These are phyloP conservation scores for Kalaharituber pfeilii DNA, from an alignment of 2,329 filamentous ascomycete genomes.

Conservation along the genomic window DNA sequence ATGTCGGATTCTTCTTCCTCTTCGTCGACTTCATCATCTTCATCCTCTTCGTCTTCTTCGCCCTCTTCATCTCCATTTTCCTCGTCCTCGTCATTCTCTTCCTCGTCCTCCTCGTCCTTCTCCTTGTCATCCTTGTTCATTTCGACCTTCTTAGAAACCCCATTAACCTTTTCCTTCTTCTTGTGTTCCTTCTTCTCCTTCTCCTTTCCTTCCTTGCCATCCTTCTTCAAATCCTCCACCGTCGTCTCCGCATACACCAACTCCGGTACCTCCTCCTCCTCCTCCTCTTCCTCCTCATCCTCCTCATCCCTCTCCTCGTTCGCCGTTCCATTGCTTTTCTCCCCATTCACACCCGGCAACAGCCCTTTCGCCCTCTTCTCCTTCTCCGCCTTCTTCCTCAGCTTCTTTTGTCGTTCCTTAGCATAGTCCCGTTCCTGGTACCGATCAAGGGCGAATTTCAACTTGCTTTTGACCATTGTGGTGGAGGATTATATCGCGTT, in stretches of 20 bases:
- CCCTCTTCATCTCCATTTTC: constrained; percentile 26
- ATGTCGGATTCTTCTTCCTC: constrained; percentile 59
- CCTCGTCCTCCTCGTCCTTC: constrained; percentile 24
- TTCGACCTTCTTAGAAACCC: constrained; percentile 13
- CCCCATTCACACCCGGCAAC: constrained; percentile 22
- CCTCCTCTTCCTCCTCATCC: constrained; percentile 25
- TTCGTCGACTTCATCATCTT: constrained; percentile 38
- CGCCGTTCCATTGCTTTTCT: constrained; percentile 27
- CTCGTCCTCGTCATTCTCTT: constrained; percentile 24
- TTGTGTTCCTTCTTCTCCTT: constrained; percentile 21
- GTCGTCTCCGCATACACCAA: constrained; percentile 2
- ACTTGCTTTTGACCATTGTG: constrained; percentile 28
- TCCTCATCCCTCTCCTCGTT: constrained; percentile 23
- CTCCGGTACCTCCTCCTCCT: constrained; percentile 15
- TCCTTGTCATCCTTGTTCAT: constrained; percentile 20
- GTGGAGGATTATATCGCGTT: no score
- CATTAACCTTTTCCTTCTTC: neutral
- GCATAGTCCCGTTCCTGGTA: constrained; percentile 37
- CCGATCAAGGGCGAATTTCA: constrained; percentile 38
- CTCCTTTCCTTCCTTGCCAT: constrained; percentile 23
- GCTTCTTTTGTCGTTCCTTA: constrained; percentile 26
- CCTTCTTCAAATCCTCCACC: constrained; percentile 17
- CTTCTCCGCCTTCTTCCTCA: constrained; percentile 35
- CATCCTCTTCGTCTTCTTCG: constrained; percentile 29
- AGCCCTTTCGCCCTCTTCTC: constrained; percentile 27